Base-by-base conservation (phyloP, 805 yeast genomes). In the Jamesozyma jinghongensis region DNA sequence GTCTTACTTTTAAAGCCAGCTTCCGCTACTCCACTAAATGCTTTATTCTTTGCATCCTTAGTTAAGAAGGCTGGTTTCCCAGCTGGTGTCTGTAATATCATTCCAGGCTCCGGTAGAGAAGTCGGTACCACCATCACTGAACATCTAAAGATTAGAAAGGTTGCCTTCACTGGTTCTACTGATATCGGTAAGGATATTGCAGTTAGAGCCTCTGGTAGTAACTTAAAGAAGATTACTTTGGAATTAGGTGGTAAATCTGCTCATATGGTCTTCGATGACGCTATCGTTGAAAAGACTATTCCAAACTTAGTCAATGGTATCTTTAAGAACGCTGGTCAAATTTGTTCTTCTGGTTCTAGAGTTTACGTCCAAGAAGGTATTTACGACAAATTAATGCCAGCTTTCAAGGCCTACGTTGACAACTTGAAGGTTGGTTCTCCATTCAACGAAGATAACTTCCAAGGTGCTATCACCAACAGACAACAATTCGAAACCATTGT, bases 191-290 rank as follows among this genome's bases (percentile, higher is more conserved):
- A 76, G 61, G 68, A 66, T 54, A 79, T 82, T 48, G 81, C 82
- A 78, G 69, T 69, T 47, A 73, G 72, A 52, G 82, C 85, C 54
- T 81, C 85, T 45, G 72, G 75, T 48, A 68, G 84, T n/a, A 73
- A 74, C 65, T 70, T 81, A 69, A 82, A 82, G 73, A 81, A 81
- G 67, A 81, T 81, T 40, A 81, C 90, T 37, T 69, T 82, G 64
- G 92, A 82, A 66, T 71, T 81, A 54, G 92, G 92, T 64, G 92
- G 92, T 64, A 82, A 82, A 63, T 80, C 87, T 44, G 84, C 88
- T 54, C 79, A 81, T 60, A 72, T 82, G 54, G 79, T 82, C 32
- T 81, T 81, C 57, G 69, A 74, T 50, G 92, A 82, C 60, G 82
- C 81, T 46, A 69, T 79, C 56, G 52, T 80, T 44, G 70, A 72